Evolutionary conservation across 2,329 filamentous ascomycete genomes (phyloP).

Genomic region (Xylariaceae sp.): DNA sequence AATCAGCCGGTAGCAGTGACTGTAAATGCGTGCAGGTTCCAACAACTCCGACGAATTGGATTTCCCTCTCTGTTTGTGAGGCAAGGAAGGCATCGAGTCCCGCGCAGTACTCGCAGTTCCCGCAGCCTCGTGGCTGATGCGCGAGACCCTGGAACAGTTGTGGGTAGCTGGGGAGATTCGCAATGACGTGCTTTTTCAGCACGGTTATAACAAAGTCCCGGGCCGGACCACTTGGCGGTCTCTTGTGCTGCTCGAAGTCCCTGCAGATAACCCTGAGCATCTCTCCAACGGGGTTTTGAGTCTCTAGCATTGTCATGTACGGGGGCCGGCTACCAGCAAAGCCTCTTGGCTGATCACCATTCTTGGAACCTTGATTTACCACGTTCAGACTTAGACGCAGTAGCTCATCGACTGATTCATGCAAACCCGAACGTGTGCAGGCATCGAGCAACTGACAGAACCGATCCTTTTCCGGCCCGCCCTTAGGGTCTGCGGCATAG

Average conservation of each 20-base stretch:
- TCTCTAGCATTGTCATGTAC: background rate
- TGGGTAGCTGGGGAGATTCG: slow-evolving; percentile 3
- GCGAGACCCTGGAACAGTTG: background rate
- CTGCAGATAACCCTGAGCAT: slow-evolving; percentile 1
- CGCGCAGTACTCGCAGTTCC: slow-evolving; percentile 3
- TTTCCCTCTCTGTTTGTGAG: background rate
- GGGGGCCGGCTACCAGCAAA: background rate
- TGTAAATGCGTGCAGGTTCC: background rate
- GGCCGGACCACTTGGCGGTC: slow-evolving; percentile 2
- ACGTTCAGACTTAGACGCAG: background rate
- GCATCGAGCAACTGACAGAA: slow-evolving; percentile 3
- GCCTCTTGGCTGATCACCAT: background rate
- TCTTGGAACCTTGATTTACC: background rate
- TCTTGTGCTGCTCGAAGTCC: slow-evolving; percentile 5
- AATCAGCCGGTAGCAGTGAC: background rate
- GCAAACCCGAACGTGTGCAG: slow-evolving; percentile 6
- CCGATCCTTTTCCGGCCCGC: background rate
- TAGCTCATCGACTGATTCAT: slow-evolving; percentile 6
- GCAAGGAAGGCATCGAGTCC: slow-evolving; percentile 8
- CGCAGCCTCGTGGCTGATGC: slow-evolving; percentile 2
- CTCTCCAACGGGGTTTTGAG: background rate
- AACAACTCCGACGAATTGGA: background rate
- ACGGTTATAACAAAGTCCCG: slow-evolving; percentile 8
- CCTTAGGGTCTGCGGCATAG: background rate
- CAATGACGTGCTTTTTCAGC: slow-evolving; percentile 7